A percentile compares a stretch with the other conserved stretches of the same genome.
Evolutionary conservation across 2,329 filamentous ascomycete species (phyloP).

Genomic region (Cytospora piceicola): DNA sequence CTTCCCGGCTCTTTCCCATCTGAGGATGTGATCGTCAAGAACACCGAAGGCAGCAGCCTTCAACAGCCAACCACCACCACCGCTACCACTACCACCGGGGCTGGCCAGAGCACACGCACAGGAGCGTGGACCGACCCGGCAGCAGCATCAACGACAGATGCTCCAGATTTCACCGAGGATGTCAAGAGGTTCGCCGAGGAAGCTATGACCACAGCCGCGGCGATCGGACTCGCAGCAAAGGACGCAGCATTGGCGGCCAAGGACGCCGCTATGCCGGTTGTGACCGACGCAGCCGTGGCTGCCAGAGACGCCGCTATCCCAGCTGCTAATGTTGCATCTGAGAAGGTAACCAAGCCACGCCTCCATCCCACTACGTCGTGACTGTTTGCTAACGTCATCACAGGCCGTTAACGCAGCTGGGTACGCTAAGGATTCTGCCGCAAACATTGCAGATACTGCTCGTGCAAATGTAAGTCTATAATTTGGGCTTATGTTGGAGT

Average conservation of each 20-base stretch:
- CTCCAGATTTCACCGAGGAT: not conserved
- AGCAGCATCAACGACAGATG: not conserved
- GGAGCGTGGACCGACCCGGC: not conserved
- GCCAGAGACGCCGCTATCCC: conserved; percentile 1
- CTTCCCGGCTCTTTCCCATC: not conserved
- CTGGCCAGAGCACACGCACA: not conserved
- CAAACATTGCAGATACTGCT: not conserved
- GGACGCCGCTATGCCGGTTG: conserved; percentile 17
- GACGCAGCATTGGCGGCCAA: conserved; percentile 16
- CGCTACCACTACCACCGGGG: not conserved
- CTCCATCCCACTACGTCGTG: not conserved
- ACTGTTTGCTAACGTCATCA: not conserved
- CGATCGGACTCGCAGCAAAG: conserved; percentile 9
- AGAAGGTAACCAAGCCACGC: not conserved
- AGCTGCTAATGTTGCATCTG: conserved; percentile 2
- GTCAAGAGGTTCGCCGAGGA: not conserved
- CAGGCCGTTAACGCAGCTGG: conserved; percentile 9
- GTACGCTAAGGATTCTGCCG: conserved; percentile 3
- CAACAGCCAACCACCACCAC: not conserved
- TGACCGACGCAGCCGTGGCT: not conserved
- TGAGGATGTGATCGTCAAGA: not conserved
- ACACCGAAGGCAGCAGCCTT: not conserved
- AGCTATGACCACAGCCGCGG: conserved; percentile 11
- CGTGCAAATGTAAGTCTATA: conserved; percentile 13
- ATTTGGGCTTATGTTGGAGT: too few relatives aligned